phyloP scores from a whole-genome alignment of 441 rosid genomes.

The Melastoma candidum region DNA sequence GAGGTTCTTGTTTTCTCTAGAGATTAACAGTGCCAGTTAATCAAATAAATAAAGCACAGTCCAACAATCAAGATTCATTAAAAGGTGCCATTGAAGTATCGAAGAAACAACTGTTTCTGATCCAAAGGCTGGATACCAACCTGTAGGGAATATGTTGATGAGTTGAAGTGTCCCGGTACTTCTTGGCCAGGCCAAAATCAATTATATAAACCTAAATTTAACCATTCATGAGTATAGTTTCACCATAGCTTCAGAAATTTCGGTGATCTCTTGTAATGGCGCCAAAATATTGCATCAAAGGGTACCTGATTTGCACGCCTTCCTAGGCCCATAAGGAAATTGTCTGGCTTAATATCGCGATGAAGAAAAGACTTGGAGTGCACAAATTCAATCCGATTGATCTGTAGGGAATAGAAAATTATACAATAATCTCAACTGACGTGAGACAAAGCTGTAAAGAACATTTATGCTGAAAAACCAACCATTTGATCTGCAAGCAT shows the following conservation, averaged over 20 bases:
- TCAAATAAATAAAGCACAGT: background rate
- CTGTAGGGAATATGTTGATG: conserved; percentile 97
- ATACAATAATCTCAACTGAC: background rate
- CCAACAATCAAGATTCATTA: background rate
- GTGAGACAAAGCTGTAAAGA: conserved; percentile 6
- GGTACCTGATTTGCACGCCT: conserved; percentile 95
- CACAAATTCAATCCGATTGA: conserved; percentile 84
- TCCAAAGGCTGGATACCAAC: conserved; percentile 20
- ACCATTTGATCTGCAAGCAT: conserved; percentile 15
- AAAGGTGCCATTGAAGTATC: background rate
- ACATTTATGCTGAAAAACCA: background rate
- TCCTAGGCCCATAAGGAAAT: conserved; percentile 97
- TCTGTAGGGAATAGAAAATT: conserved; percentile 33
- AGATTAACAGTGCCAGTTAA: conserved; percentile 5
- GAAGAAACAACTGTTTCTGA: no score
- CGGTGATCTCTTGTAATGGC: background rate
- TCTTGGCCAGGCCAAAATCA: conserved; percentile 98
- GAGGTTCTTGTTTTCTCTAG: conserved; percentile 91
- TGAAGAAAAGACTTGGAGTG: conserved; percentile 95
- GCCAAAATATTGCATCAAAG: background rate
- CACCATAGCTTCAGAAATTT: conserved; percentile 3
- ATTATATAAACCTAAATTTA: conserved; percentile 67
- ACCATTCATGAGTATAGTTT: conserved; percentile 3
- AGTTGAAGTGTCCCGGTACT: conserved; percentile 79
- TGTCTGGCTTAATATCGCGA: conserved; percentile 98